Percentiles rank a stretch among this genome's conserved stretches.
These are phyloP conservation scores for Pseudohalonectria lignicola DNA, from an alignment of 2,329 filamentous ascomycete species.

Conservation along the genomic window DNA sequence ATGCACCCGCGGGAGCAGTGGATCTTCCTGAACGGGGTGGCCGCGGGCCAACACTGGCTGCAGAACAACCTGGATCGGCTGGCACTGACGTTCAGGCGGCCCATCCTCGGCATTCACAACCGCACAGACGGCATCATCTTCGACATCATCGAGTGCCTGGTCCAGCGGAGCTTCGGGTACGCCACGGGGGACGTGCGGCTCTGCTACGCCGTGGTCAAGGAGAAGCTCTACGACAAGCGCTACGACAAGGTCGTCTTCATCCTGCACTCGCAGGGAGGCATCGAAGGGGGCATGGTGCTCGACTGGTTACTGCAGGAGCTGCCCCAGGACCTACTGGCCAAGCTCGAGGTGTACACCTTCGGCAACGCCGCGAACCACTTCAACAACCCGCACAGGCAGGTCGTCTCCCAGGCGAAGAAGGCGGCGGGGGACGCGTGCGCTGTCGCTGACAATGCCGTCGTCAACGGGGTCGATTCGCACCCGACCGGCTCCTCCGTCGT, in stretches of 20 bases:
- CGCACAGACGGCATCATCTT: conserved; percentile 55
- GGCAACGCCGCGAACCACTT: conserved; percentile 72
- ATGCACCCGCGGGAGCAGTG: conserved; percentile 56
- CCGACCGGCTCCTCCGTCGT: too few relatives aligned
- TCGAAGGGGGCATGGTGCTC: conserved; percentile 60
- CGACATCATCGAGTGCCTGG: conserved; percentile 65
- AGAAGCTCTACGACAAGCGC: conserved; percentile 47
- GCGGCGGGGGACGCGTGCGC: conserved; percentile 11
- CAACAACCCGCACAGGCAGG: conserved; percentile 58
- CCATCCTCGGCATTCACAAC: conserved; percentile 65
- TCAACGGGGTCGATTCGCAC: background rate
- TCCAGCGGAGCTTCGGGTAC: conserved; percentile 66
- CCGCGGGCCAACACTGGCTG: conserved; percentile 53
- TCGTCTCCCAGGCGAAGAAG: conserved; percentile 31
- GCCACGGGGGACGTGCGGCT: conserved; percentile 56
- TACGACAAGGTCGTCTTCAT: conserved; percentile 64
- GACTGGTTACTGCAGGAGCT: conserved; percentile 70
- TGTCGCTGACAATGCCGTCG: background rate
- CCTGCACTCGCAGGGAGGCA: conserved; percentile 67
- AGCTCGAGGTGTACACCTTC: conserved; percentile 71
- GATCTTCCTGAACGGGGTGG: conserved; percentile 72
- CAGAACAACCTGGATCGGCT: conserved; percentile 61
- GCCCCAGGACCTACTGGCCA: conserved; percentile 50
- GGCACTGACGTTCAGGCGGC: conserved; percentile 60
- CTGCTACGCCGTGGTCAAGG: conserved; percentile 52